Evolutionary conservation across 2,329 filamentous ascomycete species (phyloP).

Genomic region (Biscogniauxia sp.): DNA sequence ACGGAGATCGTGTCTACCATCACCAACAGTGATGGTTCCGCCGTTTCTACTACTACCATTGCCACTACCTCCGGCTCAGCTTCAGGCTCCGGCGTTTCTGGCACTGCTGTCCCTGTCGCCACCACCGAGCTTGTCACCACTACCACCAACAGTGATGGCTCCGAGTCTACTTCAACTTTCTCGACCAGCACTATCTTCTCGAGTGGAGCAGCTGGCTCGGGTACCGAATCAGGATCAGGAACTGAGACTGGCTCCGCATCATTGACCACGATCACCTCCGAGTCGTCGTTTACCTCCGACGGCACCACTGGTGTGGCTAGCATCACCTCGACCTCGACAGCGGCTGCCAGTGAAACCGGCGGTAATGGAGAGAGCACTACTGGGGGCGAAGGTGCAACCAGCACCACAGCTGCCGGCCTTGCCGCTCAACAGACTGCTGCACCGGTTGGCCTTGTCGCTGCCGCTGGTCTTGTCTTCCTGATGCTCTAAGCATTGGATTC

Average conservation of each 20-base stretch:
- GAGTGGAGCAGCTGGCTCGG: constrained; percentile 3
- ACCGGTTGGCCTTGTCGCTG: constrained; percentile 28
- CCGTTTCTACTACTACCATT: constrained; percentile 9
- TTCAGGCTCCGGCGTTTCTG: constrained; percentile 1
- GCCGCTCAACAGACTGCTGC: constrained; percentile 28
- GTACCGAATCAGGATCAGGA: constrained; percentile 16
- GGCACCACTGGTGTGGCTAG: constrained; percentile 21
- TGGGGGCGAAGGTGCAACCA: not conserved
- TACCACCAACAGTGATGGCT: constrained; percentile 17
- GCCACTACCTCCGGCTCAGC: constrained; percentile 5
- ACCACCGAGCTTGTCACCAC: constrained; percentile 15
- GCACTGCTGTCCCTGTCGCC: constrained; percentile 10
- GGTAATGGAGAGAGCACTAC: constrained; percentile 4
- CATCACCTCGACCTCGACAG: constrained; percentile 22
- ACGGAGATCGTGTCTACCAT: constrained; percentile 12
- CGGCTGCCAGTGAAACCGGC: constrained; percentile 10
- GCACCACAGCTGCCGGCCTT: constrained; percentile 1
- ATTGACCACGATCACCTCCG: constrained; percentile 17
- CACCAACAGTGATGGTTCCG: constrained; percentile 20
- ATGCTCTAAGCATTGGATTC: constrained; percentile 22
- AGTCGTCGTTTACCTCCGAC: constrained; percentile 19
- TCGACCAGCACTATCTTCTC: constrained; percentile 24
- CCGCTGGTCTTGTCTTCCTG: constrained; percentile 30
- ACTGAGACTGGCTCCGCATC: constrained; percentile 22
- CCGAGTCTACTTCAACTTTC: constrained; percentile 19